Conservation (phyloP, 768 basidiomycete genomes). For the Ephemerocybe angulata region DNA sequence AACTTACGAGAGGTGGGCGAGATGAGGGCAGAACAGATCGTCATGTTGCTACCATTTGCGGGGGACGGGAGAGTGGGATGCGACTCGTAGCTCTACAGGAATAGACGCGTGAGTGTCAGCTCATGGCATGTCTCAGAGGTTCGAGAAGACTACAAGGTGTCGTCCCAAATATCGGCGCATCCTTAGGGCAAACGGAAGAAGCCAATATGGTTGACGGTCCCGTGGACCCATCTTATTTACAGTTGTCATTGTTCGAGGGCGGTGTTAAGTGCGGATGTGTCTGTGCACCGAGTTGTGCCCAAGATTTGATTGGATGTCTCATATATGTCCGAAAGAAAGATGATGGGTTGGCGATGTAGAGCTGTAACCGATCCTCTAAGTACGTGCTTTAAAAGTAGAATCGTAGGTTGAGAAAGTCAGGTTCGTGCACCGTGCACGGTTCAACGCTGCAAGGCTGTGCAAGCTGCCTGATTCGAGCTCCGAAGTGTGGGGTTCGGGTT, state of each 20-base stretch:
- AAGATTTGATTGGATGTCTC: no score
- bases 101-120: background rate
- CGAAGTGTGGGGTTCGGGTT: no score
- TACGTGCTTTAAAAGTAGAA: no score
- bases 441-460: no score
- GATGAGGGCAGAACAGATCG: constrained; percentile 21
- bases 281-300: no score
- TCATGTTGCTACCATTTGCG: constrained; percentile 23
- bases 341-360: no score
- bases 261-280: background rate
- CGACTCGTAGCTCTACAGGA: constrained; percentile 5
- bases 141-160: background rate
- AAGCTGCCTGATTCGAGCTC: no score
- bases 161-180: constrained; percentile 3
- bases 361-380: no score
- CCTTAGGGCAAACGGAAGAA: constrained; percentile 8
- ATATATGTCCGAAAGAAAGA: no score
- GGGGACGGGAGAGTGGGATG: constrained; percentile 10
- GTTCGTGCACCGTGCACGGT: no score
- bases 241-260: constrained; percentile 12
- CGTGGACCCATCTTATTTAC: constrained; percentile 8
- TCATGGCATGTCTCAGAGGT: background rate
- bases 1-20: constrained; percentile 29
- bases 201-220: constrained; percentile 8
- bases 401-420: no score